These are phyloP conservation scores for Fusarium sp. DNA, from an alignment of 2,329 filamentous ascomycete species.

Conservation along the genomic window DNA sequence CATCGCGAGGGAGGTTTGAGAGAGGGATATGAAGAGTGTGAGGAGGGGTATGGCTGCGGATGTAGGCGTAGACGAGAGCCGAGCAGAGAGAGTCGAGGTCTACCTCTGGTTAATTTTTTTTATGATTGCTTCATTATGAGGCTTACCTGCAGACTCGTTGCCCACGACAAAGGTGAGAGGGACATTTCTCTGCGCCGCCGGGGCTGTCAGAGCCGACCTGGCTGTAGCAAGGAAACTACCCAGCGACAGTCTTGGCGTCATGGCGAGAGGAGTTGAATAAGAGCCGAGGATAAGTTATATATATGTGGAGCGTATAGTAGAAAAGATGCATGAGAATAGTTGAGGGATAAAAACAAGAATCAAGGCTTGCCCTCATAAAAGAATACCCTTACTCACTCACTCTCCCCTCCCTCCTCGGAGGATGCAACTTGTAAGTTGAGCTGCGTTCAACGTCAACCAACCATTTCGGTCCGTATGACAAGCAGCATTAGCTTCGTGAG, in stretches of 20 bases:
- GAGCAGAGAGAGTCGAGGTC: conserved; percentile 88
- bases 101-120: conserved; percentile 48
- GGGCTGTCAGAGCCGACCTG: conserved; percentile 61
- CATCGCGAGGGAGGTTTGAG: conserved; percentile 77
- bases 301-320: neutral
- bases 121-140: neutral
- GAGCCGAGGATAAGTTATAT: neutral
- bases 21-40: conserved; percentile 78
- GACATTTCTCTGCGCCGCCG: conserved; percentile 59
- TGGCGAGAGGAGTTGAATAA: conserved; percentile 14
- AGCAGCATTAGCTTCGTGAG: conserved; percentile 29
- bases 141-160: conserved; percentile 76
- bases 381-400: conserved; percentile 6
- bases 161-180: conserved; percentile 76
- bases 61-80: conserved; percentile 81
- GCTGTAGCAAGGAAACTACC: conserved; percentile 68
- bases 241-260: conserved; percentile 59
- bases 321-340: neutral
- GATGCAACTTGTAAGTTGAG: conserved; percentile 39
- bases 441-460: conserved; percentile 26
- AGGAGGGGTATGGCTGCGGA: conserved; percentile 73
- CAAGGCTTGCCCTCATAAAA: conserved; percentile 11
- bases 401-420: conserved; percentile 8
- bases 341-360: neutral
- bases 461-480: conserved; percentile 16